phyloP scores from a whole-genome alignment of 495 filamentous ascomycete genomes.

The Podospora pseudocomata region DNA sequence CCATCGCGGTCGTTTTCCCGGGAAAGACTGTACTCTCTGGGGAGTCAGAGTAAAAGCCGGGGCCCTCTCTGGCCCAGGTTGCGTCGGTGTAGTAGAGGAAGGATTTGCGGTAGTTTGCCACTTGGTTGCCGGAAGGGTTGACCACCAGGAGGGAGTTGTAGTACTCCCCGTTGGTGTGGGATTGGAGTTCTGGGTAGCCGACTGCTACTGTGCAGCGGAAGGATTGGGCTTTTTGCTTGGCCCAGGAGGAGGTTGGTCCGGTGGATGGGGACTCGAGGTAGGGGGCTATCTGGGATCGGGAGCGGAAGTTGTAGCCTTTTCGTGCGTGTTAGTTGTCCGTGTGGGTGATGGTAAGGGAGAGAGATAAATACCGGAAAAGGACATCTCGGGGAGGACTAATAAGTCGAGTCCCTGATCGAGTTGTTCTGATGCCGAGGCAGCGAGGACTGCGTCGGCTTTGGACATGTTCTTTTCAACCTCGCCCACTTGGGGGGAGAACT shows the following conservation, averaged over 20 bases:
- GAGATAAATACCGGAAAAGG: slow-evolving; percentile 65
- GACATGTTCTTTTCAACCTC: slow-evolving; percentile 72
- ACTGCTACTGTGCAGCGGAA: slow-evolving; percentile 78
- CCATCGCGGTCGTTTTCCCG: slow-evolving; percentile 63
- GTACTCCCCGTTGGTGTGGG: slow-evolving; percentile 42
- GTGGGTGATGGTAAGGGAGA: background rate
- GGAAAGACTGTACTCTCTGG: background rate
- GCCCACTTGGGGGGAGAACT: slow-evolving; percentile 71
- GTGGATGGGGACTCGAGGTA: slow-evolving; percentile 73
- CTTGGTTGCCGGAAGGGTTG: slow-evolving; percentile 62
- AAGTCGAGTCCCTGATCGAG: slow-evolving; percentile 62
- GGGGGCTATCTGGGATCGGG: slow-evolving; percentile 68
- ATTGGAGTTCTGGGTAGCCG: slow-evolving; percentile 77
- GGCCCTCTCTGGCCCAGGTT: slow-evolving; percentile 76
- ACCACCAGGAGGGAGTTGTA: slow-evolving; percentile 87
- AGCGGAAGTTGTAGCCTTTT: slow-evolving; percentile 87
- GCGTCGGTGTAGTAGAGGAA: slow-evolving; percentile 76
- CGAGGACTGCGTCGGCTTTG: slow-evolving; percentile 67
- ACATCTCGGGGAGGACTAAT: slow-evolving; percentile 82
- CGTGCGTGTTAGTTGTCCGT: background rate
- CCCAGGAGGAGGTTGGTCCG: slow-evolving; percentile 78
- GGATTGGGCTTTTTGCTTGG: slow-evolving; percentile 64
- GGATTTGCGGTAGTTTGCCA: slow-evolving; percentile 83
- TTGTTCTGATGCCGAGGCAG: slow-evolving; percentile 46
- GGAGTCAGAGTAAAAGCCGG: slow-evolving; percentile 50